Conservation (phyloP, 2,329 filamentous ascomycete species). For the Scortechinia acanthostroma region DNA sequence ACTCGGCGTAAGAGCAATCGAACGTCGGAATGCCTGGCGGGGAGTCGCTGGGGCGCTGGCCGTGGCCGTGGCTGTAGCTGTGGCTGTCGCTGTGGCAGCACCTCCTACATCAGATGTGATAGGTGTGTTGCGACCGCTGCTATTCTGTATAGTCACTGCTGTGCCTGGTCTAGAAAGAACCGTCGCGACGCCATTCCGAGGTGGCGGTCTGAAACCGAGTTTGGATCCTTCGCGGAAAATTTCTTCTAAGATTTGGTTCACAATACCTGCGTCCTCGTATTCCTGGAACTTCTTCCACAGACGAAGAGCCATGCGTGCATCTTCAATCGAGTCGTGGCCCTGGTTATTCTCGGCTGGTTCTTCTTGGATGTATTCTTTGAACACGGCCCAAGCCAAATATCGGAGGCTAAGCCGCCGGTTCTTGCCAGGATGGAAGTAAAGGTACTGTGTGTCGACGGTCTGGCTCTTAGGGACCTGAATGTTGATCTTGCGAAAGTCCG, state of each 20-base stretch:
- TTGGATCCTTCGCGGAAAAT: constrained; percentile 50
- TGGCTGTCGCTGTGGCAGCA: background rate
- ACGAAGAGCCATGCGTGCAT: constrained; percentile 58
- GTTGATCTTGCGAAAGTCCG: constrained; percentile 67
- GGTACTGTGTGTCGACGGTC: constrained; percentile 60
- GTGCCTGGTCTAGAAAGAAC: constrained; percentile 22
- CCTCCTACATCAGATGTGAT: constrained; percentile 10
- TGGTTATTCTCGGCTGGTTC: constrained; percentile 22
- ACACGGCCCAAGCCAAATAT: constrained; percentile 59
- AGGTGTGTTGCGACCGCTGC: constrained; percentile 28
- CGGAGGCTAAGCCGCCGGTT: constrained; percentile 52
- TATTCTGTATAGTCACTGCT: constrained; percentile 23
- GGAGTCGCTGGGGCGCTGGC: constrained; percentile 26
- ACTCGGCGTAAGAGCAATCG: constrained; percentile 28
- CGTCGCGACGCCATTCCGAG: constrained; percentile 9
- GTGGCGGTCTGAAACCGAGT: constrained; percentile 39
- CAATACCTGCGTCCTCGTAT: constrained; percentile 51
- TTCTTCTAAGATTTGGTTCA: constrained; percentile 55
- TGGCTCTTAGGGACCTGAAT: constrained; percentile 63
- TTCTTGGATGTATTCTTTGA: constrained; percentile 61
- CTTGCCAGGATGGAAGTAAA: constrained; percentile 52
- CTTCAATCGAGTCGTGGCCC: constrained; percentile 58
- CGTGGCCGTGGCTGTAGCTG: constrained; percentile 1
- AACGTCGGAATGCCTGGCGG: constrained; percentile 27
- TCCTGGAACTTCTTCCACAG: constrained; percentile 60